Conservation (phyloP, 2,329 filamentous ascomycete species). For the Rutstroemia sp. region DNA sequence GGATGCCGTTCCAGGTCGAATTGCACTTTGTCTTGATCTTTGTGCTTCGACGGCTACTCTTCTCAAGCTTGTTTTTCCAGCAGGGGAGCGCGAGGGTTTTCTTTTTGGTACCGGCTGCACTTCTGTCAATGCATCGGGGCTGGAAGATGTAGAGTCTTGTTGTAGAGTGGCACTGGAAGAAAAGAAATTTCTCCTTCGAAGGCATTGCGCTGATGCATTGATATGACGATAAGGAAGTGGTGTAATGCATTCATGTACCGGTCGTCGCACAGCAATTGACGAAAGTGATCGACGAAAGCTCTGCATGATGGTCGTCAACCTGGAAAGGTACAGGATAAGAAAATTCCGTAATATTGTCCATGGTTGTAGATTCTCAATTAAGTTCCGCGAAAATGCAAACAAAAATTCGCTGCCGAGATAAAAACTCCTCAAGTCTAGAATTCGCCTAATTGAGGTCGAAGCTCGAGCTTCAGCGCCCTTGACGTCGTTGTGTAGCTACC, state of each 20-base stretch:
- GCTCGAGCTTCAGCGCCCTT: slow-evolving; percentile 19
- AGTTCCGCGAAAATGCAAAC: background rate
- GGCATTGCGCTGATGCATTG: slow-evolving; percentile 35
- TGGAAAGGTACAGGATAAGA: background rate
- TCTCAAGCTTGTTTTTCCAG: slow-evolving; percentile 67
- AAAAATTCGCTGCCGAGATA: slow-evolving; percentile 6
- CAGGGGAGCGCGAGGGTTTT: slow-evolving; percentile 41
- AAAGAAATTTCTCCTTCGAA: slow-evolving; percentile 56
- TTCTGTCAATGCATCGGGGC: background rate
- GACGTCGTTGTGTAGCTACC: slow-evolving; percentile 19
- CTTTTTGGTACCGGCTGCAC: slow-evolving; percentile 27
- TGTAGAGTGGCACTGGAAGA: slow-evolving; percentile 54
- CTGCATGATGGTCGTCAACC: slow-evolving; percentile 16
- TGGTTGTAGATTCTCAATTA: background rate
- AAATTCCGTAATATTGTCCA: background rate
- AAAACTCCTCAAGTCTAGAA: slow-evolving; percentile 4
- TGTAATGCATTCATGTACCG: slow-evolving; percentile 14
- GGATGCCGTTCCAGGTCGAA: slow-evolving; percentile 14
- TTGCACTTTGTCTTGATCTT: slow-evolving; percentile 39
- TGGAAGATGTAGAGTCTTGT: slow-evolving; percentile 20
- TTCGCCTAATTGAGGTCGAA: slow-evolving; percentile 4
- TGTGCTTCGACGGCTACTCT: slow-evolving; percentile 84
- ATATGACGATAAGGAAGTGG: slow-evolving; percentile 8
- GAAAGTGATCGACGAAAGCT: slow-evolving; percentile 18
- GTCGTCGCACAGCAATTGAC: slow-evolving; percentile 11